Base-by-base conservation (phyloP, 768 basidiomycete species). In the Plicaturopsis crispa region DNA sequence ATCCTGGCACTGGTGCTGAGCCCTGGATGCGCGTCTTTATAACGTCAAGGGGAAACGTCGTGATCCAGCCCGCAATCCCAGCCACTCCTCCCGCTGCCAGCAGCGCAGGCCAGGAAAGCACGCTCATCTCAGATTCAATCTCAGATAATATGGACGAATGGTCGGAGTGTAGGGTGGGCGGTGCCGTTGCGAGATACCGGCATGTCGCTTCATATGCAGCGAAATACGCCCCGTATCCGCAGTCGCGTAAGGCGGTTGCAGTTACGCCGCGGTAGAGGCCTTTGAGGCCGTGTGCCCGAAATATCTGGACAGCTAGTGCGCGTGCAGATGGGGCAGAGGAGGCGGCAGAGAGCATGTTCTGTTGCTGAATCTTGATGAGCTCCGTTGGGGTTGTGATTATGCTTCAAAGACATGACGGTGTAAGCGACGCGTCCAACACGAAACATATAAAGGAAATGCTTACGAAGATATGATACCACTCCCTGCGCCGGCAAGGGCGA, bases 1-100 rank as follows among this genome's bases (percentile, higher is more conserved):
- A 28, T 12, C 18, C 14, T n/a, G 44, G 13, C 6, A 33, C 32
- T 8, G 33, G 38, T 2, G 53, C 39, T 18, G 47, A 54, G 35
- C 75, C 75, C 56, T 96, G 91, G 48, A 92, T 75, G 4, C 90
- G 76, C 11, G 92, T 93, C 63, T 96, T 94, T 44, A 93, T 70
- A 3, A 91, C 84, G 51, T 96, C 91, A 39, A 91, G 66, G 2
- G 89, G 88, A 55, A 94, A 96, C 1, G 90, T 93, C 2, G 65
- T 67, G 0, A 79, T 24, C 89, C 89, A 93, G 6, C 85, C 84
- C 6, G 71, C 71, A 13, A 85, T 59, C 4, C 88, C 89, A 0
- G 89, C 89, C 0, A 81, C 52, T 2, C 77, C 89, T 16, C 87
- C 88, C 3, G 87, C 84, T 14, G 80, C 31, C 37, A 89, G 70